Conservation (phyloP, 2,329 filamentous ascomycete species). For the Neopestalotiopsis clavispora region DNA sequence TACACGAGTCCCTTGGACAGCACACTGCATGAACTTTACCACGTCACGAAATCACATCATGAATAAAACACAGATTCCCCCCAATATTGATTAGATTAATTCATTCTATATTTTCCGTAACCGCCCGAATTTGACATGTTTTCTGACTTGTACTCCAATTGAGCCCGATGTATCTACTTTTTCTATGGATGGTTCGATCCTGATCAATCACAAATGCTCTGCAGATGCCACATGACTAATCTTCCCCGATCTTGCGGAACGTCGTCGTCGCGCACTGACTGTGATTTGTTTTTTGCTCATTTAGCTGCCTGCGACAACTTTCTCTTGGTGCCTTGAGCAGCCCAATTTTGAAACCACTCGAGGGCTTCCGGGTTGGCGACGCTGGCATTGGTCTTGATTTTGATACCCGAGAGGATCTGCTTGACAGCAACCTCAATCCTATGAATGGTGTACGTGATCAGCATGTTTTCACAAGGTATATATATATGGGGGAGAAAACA, state of each 20-base stretch:
- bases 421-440: conserved; percentile 95
- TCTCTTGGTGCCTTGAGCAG: conserved; percentile 33
- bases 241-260: neutral
- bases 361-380: conserved; percentile 91
- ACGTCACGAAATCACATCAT: conserved; percentile 14
- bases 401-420: conserved; percentile 87
- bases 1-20: neutral
- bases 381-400: conserved; percentile 87
- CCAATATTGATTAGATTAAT: neutral
- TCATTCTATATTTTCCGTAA: conserved; percentile 1
- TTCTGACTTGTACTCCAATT: neutral
- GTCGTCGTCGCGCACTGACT: too few species aligned
- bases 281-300: neutral
- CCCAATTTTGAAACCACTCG: conserved; percentile 87
- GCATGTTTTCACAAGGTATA: neutral
- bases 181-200: neutral
- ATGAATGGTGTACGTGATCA: neutral
- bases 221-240: too few species aligned
- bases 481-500: neutral
- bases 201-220: too few species aligned
- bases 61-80: conserved; percentile 10
- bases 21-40: conserved; percentile 8
- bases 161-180: neutral
- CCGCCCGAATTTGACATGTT: neutral
- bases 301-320: neutral